These are phyloP conservation scores for Phoma herbarum DNA, from an alignment of 2,329 filamentous ascomycete genomes.

Conservation along the genomic window DNA sequence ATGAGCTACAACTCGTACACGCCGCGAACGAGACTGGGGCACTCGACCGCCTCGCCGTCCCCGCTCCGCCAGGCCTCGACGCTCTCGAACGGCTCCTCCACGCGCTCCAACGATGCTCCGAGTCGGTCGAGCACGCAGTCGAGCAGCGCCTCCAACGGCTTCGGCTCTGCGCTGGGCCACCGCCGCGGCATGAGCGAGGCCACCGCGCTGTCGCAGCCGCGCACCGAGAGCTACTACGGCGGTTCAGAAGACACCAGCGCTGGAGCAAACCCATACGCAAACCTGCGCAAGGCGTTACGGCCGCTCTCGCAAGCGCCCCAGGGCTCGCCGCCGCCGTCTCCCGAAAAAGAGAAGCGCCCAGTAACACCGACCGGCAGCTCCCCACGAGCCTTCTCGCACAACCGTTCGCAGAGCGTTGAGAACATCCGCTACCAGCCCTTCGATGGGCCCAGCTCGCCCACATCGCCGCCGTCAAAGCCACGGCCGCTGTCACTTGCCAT, in stretches of 20 bases:
- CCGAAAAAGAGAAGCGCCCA: conserved; percentile 32
- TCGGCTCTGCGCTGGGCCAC: conserved; percentile 62
- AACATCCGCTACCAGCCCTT: conserved; percentile 52
- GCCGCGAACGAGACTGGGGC: conserved; percentile 52
- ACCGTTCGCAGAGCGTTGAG: conserved; percentile 55
- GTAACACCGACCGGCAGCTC: conserved; percentile 25
- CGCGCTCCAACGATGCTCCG: conserved; percentile 68
- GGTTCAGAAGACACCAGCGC: conserved; percentile 56
- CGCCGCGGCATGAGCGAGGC: conserved; percentile 81
- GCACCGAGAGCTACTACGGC: conserved; percentile 57
- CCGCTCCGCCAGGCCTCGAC: conserved; percentile 71
- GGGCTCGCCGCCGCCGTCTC: conserved; percentile 42
- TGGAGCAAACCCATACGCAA: conserved; percentile 71
- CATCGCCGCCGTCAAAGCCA: conserved; percentile 54
- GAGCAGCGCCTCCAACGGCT: conserved; percentile 73
- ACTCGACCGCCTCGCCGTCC: conserved; percentile 54
- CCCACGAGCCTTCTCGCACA: conserved; percentile 35
- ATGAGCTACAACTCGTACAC: conserved; percentile 51
- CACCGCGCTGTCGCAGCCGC: conserved; percentile 62
- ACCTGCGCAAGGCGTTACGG: conserved; percentile 78
- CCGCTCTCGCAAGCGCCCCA: conserved; percentile 53
- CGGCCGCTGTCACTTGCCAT: conserved; percentile 54
- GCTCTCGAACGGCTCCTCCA: conserved; percentile 75
- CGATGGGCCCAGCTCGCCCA: conserved; percentile 53
- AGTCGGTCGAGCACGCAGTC: conserved; percentile 75